Conservation (phyloP, 306 rosid genomes). For the Sophora flavescens region DNA sequence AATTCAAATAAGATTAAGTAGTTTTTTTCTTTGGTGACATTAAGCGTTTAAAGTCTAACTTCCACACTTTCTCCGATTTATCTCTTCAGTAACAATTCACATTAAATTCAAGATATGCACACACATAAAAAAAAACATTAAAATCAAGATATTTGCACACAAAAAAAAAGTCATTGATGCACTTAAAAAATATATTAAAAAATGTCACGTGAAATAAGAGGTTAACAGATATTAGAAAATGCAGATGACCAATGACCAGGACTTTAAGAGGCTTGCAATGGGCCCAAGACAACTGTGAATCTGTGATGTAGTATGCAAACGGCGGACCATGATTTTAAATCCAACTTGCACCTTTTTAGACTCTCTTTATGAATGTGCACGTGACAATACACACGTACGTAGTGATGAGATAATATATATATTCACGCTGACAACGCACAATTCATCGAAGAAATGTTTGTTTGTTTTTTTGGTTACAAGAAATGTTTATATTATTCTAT, state of each 20-base stretch:
- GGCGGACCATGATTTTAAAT: neutral
- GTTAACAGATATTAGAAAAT: neutral
- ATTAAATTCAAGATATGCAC: too few species aligned
- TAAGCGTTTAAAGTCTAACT: too few species aligned
- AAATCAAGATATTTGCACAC: too few species aligned
- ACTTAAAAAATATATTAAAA: too few species aligned
- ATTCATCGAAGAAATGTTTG: too few species aligned
- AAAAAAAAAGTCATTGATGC: too few species aligned
- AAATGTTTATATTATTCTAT: neutral
- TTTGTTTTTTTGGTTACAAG: too few species aligned
- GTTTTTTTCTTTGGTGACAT: too few species aligned
- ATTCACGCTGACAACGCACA: neutral
- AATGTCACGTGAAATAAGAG: neutral
- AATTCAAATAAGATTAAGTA: too few species aligned
- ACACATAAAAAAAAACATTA: too few species aligned
- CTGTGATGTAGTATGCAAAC: neutral
- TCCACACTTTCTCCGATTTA: too few species aligned
- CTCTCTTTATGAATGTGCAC: conserved; percentile 19
- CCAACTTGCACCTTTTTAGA: conserved; percentile 39
- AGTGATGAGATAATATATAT: neutral
- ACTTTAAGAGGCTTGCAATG: neutral
- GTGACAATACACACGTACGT: neutral
- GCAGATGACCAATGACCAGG: neutral
- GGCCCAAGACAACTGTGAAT: neutral
- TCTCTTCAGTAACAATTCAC: too few species aligned